Conservation (phyloP, 2,329 filamentous ascomycete species). For the Calonectria hongkongensis region DNA sequence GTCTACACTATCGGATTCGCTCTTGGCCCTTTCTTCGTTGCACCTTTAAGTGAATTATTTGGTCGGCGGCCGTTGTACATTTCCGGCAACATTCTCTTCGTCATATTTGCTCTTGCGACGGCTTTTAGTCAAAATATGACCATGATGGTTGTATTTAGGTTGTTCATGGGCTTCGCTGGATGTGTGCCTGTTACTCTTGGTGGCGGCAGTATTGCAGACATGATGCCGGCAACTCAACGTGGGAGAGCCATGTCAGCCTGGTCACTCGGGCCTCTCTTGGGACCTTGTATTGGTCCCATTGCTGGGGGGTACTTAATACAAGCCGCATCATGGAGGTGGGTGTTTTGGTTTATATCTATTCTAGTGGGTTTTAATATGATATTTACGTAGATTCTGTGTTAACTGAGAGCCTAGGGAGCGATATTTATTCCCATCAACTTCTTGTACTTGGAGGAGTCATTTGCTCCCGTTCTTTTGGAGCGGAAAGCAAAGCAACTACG, state of each 20-base stretch:
- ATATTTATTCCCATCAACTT: slow-evolving; percentile 53
- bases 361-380: background rate
- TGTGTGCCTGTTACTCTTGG: slow-evolving; percentile 80
- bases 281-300: slow-evolving; percentile 72
- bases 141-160: slow-evolving; percentile 77
- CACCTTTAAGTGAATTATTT: slow-evolving; percentile 77
- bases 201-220: slow-evolving; percentile 79
- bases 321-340: slow-evolving; percentile 70
- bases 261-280: slow-evolving; percentile 76
- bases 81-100: slow-evolving; percentile 67
- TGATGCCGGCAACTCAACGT: slow-evolving; percentile 75
- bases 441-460: slow-evolving; percentile 76
- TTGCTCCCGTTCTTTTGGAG: slow-evolving; percentile 74
- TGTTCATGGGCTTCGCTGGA: slow-evolving; percentile 76
- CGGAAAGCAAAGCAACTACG: slow-evolving; percentile 74
- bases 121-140: slow-evolving; percentile 76
- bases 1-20: slow-evolving; percentile 70
- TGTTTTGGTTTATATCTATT: slow-evolving; percentile 58
- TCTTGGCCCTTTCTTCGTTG: slow-evolving; percentile 78
- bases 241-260: slow-evolving; percentile 80
- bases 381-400: no score
- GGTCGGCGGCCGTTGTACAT: slow-evolving; percentile 66
- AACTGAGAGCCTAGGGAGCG: slow-evolving; percentile 49
- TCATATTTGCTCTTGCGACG: slow-evolving; percentile 68
- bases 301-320: slow-evolving; percentile 65